phyloP scores from a whole-genome alignment of 805 yeast species.

The Cyberlindnera japonica region DNA sequence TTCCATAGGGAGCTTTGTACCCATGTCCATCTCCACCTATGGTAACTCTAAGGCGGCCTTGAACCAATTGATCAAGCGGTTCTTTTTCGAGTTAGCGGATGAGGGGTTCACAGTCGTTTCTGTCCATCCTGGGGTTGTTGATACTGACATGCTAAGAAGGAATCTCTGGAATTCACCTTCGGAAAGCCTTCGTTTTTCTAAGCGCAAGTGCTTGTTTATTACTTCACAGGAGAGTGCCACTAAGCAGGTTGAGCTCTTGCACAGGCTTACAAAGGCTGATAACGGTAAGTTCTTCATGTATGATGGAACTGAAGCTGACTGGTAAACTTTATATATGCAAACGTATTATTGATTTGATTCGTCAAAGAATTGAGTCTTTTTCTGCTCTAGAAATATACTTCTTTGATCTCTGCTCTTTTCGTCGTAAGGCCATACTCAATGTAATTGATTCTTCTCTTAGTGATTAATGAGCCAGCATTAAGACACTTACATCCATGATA shows the following conservation, averaged over 20 bases:
- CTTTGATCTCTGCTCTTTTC: constrained; percentile 48
- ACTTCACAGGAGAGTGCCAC: constrained; percentile 29
- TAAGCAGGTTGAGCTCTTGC: constrained; percentile 18
- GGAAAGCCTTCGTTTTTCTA: no score
- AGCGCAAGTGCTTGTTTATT: no score
- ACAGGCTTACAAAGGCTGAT: constrained; percentile 23
- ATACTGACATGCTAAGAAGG: constrained; percentile 1
- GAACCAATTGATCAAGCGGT: constrained; percentile 26
- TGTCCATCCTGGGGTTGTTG: constrained; percentile 21
- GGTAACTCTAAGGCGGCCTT: constrained; percentile 38
- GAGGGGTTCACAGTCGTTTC: constrained; percentile 32
- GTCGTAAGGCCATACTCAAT: constrained; percentile 67
- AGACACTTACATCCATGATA: constrained; percentile 80
- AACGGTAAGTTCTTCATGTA: constrained; percentile 29
- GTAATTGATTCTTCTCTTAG: constrained; percentile 53
- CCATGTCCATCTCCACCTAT: constrained; percentile 26
- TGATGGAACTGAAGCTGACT: constrained; percentile 19
- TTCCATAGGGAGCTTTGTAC: constrained; percentile 17
- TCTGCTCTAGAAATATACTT: constrained; percentile 41
- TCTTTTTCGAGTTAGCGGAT: constrained; percentile 26
- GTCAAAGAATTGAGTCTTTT: constrained; percentile 1
- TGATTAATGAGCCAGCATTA: constrained; percentile 60
- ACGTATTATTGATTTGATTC: neutral
- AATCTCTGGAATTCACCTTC: no score
- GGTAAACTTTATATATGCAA: constrained; percentile 1